Conservation (phyloP, 371 early-diverging fungal genomes). For the Saksenaea vasiformis region DNA sequence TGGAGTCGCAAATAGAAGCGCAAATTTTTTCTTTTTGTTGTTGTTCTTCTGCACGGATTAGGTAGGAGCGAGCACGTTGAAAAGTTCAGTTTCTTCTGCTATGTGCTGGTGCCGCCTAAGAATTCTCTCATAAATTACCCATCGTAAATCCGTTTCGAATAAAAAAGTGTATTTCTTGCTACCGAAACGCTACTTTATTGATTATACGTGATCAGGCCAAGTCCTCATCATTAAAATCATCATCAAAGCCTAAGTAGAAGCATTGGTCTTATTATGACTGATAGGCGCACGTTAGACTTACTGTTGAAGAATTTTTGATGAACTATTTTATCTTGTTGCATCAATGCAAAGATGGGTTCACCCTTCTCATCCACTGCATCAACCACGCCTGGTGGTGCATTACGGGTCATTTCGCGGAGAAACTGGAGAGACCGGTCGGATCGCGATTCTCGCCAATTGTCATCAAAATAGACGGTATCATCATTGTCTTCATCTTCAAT, state of each 20-base stretch:
- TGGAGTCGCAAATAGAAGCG: no score
- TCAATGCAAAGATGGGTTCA: conserved; percentile 6
- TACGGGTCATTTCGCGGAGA: background rate
- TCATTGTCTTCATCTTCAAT: background rate
- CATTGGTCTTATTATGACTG: background rate
- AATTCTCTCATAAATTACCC: no score
- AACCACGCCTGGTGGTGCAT: background rate
- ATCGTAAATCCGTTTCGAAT: no score
- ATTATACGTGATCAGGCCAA: conserved; percentile 1
- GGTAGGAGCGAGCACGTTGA: no score
- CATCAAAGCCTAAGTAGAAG: conserved; percentile 9
- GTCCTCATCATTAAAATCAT: conserved; percentile 20
- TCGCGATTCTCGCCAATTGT: background rate
- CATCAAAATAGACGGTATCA: background rate
- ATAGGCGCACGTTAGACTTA: conserved; percentile 1
- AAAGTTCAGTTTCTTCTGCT: no score
- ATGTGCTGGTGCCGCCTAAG: no score
- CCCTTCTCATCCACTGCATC: conserved; percentile 18
- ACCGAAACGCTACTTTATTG: background rate
- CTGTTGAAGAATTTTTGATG: conserved; percentile 20
- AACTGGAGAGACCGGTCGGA: background rate
- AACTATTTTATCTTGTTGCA: conserved; percentile 17
- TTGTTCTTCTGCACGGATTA: no score
- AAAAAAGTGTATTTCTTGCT: no score
- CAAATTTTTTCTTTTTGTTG: no score